Evolutionary conservation across 257 asterid species (phyloP).

Genomic region (Nicotiana benthamiana): DNA sequence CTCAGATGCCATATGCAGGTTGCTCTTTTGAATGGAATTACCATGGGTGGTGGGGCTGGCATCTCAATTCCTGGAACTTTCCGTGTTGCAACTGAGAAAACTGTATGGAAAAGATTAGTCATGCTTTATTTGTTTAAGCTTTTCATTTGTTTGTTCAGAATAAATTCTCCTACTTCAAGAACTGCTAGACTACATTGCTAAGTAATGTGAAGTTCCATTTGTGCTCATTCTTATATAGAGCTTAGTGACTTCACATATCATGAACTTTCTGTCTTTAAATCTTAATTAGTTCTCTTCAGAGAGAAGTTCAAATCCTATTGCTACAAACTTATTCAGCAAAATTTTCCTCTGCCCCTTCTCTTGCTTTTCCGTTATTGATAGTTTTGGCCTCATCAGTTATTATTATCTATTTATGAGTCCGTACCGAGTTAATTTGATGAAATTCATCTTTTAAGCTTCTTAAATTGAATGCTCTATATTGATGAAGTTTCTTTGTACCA

Average conservation of each 20-base stretch:
- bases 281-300: neutral
- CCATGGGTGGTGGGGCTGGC: slow-evolving; percentile 99
- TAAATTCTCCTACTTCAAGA: neutral
- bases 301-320: neutral
- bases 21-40: slow-evolving; percentile 82
- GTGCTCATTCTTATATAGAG: neutral
- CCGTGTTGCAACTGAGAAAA: slow-evolving; percentile 86
- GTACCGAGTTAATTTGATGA: neutral
- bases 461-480: neutral
- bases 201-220: neutral
- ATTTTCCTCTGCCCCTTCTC: neutral
- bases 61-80: slow-evolving; percentile 91
- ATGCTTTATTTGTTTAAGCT: neutral
- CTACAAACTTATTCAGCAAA: neutral
- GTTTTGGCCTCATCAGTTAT: neutral
- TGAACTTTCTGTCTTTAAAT: neutral
- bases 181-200: neutral
- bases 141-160: neutral
- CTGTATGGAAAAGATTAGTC: slow-evolving; percentile 40
- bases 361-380: neutral
- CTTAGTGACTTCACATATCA: slow-evolving; percentile 3
- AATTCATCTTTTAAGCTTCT: neutral
- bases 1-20: slow-evolving; percentile 45
- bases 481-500: neutral
- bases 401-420: neutral